These are phyloP conservation scores for Skeletonema costatum DNA, from an alignment of 108 stramenopile species.

Conservation along the genomic window DNA sequence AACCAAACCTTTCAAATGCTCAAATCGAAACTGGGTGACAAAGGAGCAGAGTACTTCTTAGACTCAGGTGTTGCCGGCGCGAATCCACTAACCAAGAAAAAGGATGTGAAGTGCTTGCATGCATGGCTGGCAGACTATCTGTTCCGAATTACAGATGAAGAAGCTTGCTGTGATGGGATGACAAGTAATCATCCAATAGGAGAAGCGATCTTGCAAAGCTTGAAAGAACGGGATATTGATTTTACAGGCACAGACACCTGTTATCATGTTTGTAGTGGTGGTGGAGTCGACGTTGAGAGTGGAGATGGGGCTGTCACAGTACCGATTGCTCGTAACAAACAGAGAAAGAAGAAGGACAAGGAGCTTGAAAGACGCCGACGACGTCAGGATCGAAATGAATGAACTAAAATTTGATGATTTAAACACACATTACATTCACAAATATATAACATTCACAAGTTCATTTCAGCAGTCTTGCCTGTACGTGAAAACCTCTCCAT, in stretches of 20 bases:
- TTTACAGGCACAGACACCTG: slow-evolving; percentile 37
- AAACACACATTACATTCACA: neutral
- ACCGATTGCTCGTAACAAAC: slow-evolving; percentile 47
- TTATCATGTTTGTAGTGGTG: slow-evolving; percentile 38
- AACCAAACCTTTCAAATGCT: slow-evolving; percentile 13
- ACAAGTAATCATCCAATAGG: slow-evolving; percentile 21
- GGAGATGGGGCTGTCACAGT: slow-evolving; percentile 15
- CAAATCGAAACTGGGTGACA: slow-evolving; percentile 29
- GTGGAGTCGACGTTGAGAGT: neutral
- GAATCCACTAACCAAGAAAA: slow-evolving; percentile 9
- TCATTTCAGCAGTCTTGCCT: slow-evolving; percentile 20
- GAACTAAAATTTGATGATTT: neutral
- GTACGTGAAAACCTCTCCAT: slow-evolving; percentile 33
- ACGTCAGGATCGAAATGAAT: neutral
- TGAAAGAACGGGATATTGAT: slow-evolving; percentile 25
- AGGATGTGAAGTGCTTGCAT: slow-evolving; percentile 51
- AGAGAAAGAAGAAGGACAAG: slow-evolving; percentile 27
- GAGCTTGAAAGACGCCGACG: slow-evolving; percentile 12
- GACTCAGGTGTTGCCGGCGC: slow-evolving; percentile 41
- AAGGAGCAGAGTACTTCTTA: slow-evolving; percentile 31
- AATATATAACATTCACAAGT: neutral
- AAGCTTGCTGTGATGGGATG: neutral
- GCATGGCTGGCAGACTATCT: slow-evolving; percentile 51
- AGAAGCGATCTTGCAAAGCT: slow-evolving; percentile 17
- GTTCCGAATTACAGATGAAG: slow-evolving; percentile 14